Conservation (phyloP, 179 eudicot species). For the Amaranthus tricolor region DNA sequence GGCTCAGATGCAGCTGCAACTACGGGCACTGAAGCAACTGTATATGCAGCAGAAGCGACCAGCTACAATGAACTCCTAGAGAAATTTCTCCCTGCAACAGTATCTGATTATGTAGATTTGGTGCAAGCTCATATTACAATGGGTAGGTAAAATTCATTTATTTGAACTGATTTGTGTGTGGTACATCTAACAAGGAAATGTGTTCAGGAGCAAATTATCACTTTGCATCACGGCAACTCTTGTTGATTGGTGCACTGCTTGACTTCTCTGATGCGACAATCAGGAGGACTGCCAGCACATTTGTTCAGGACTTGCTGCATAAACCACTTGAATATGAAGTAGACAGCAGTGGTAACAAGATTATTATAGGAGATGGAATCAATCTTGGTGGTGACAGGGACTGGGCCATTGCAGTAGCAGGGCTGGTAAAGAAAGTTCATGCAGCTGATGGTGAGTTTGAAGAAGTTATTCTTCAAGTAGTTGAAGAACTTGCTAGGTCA, state of each 20-base stretch:
- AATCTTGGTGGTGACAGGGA: conserved; percentile 84
- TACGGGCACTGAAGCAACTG: conserved; percentile 84
- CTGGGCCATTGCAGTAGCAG: conserved; percentile 85
- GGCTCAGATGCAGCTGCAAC: conserved; percentile 95
- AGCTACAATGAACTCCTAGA: conserved; percentile 82
- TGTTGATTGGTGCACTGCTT: conserved; percentile 84
- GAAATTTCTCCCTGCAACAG: conserved; percentile 74
- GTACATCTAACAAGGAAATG: conserved; percentile 13
- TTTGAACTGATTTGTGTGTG: conserved; percentile 9
- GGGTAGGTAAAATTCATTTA: conserved; percentile 45
- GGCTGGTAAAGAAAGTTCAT: conserved; percentile 69
- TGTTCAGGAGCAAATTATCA: conserved; percentile 70
- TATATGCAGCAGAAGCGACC: conserved; percentile 98
- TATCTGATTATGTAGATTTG: conserved; percentile 71
- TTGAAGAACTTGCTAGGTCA: conserved; percentile 81
- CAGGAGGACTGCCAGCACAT: conserved; percentile 67
- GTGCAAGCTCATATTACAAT: conserved; percentile 81
- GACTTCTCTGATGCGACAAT: conserved; percentile 90
- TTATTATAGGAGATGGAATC: conserved; percentile 89
- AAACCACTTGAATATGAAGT: conserved; percentile 62
- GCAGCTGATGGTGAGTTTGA: conserved; percentile 89
- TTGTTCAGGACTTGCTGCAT: conserved; percentile 61
- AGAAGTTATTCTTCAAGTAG: conserved; percentile 63
- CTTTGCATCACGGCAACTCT: conserved; percentile 81
- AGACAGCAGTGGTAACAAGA: conserved; percentile 56